Evolutionary conservation across 306 rosid genomes (phyloP).

Genomic region (Neltuma alba): DNA sequence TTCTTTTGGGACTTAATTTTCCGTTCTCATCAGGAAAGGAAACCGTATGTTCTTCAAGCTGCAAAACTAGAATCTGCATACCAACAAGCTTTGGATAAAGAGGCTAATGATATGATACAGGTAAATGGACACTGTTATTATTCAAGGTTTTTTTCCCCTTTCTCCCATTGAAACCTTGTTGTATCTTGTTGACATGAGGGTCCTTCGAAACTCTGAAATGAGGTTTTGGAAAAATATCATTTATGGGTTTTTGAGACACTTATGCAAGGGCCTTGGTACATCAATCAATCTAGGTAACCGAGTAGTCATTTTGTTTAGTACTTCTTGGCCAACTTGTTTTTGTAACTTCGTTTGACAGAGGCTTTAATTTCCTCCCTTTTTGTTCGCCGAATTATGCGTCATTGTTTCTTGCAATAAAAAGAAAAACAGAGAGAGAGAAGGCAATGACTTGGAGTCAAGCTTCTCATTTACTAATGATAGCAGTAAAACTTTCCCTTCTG

Average conservation of each 20-base stretch:
- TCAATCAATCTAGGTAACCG: not conserved
- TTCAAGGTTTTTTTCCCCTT: not conserved
- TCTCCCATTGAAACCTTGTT: not conserved
- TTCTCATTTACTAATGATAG: constrained; percentile 8
- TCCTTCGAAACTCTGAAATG: not conserved
- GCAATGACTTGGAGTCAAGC: constrained; percentile 2
- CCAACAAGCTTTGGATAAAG: constrained; percentile 41
- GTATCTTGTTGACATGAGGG: not conserved
- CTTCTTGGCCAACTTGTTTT: not conserved
- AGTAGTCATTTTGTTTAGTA: not conserved
- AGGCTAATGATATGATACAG: constrained; percentile 40
- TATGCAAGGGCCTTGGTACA: not conserved
- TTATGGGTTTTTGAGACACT: not conserved
- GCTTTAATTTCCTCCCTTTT: not conserved
- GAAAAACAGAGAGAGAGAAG: not conserved
- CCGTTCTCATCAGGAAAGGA: constrained; percentile 52
- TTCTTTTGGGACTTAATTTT: not conserved
- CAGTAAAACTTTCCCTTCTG: not conserved
- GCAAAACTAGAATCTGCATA: constrained; percentile 36
- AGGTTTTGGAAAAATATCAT: constrained; percentile 6
- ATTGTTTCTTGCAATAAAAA: not conserved
- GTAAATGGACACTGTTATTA: constrained; percentile 36
- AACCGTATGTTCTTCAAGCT: constrained; percentile 49
- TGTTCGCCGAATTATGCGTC: not conserved
- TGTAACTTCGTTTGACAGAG: not conserved